phyloP scores from a whole-genome alignment of 202 grass and related monocot species.

The Carex arenaria region DNA sequence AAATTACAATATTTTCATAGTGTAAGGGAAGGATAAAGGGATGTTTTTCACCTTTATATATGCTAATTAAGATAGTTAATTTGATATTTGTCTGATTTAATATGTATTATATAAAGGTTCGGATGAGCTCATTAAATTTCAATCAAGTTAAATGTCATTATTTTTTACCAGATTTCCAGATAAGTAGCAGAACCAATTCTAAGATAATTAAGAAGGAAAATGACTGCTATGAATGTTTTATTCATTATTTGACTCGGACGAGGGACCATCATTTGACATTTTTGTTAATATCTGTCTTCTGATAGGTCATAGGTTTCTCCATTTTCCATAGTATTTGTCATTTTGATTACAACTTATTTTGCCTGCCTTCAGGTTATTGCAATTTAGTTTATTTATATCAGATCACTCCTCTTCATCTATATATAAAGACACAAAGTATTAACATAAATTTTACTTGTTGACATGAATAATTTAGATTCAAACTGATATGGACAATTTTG shows the following conservation, averaged over 20 bases:
- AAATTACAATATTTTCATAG: no score
- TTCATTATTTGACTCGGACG: neutral
- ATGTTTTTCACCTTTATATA: neutral
- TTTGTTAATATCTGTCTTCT: neutral
- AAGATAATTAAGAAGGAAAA: neutral
- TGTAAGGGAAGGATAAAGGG: no score
- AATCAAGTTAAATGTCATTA: neutral
- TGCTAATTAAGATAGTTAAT: neutral
- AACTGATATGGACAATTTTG: no score
- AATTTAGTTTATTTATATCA: no score
- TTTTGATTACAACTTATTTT: neutral
- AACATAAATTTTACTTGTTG: no score
- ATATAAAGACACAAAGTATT: no score
- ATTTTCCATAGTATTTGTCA: neutral
- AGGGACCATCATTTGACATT: neutral
- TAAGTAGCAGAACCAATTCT: neutral
- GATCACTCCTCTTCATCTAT: no score
- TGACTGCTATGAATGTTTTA: neutral
- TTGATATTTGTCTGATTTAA: neutral
- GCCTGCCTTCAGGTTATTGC: no score
- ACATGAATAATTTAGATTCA: no score
- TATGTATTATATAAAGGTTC: neutral
- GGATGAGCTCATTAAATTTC: neutral
- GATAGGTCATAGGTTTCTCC: neutral
- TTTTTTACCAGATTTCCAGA: neutral